Conservation (phyloP, 176 grass and related monocot genomes). For the Saccharum officinarum region DNA sequence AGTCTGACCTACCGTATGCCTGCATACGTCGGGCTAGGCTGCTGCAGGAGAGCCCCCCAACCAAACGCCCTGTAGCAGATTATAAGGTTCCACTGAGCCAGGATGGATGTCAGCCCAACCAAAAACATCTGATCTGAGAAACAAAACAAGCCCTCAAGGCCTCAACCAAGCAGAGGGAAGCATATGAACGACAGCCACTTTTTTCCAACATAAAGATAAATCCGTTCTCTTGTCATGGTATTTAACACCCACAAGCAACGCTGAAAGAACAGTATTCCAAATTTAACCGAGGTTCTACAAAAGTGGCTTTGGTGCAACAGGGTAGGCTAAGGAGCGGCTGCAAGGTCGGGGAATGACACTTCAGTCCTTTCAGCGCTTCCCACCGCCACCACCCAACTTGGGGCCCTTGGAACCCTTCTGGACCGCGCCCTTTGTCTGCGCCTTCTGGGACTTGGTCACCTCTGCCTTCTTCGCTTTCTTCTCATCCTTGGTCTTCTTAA, state of each 20-base stretch:
- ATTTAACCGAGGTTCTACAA: slow-evolving; percentile 14
- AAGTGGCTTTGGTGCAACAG: background rate
- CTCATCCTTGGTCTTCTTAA: slow-evolving; percentile 62
- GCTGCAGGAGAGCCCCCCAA: no score
- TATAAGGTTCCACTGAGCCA: no score
- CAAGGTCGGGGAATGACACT: background rate
- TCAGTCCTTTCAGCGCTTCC: slow-evolving; percentile 33
- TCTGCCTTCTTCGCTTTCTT: slow-evolving; percentile 59
- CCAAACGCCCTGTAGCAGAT: no score
- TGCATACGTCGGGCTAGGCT: no score
- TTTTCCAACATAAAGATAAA: background rate
- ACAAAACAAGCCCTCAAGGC: background rate
- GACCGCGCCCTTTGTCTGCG: slow-evolving; percentile 13
- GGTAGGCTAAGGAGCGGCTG: background rate
- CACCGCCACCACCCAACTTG: slow-evolving; percentile 45
- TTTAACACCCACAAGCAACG: background rate
- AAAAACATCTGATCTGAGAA: background rate
- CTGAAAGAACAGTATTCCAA: background rate
- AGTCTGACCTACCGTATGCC: no score
- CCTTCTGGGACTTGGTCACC: slow-evolving; percentile 40
- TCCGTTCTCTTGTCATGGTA: background rate
- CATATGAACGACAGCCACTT: background rate
- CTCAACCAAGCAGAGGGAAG: background rate
- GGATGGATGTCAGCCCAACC: no score
- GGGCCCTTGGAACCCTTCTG: slow-evolving; percentile 49